phyloP scores from a whole-genome alignment of 1,284 basidiomycete genomes.

The Rhodofomes roseus region DNA sequence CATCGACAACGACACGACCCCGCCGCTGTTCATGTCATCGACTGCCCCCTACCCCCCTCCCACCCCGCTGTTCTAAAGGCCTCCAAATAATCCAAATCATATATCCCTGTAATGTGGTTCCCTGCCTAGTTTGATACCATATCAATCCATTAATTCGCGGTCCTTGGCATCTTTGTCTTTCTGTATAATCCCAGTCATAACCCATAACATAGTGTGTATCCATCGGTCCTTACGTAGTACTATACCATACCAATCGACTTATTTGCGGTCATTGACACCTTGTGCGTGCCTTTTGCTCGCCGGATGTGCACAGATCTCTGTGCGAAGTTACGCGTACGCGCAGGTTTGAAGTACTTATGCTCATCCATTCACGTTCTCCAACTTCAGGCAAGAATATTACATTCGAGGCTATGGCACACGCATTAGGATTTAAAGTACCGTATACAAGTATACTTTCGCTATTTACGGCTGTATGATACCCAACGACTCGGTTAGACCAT shows the following conservation, averaged over 20 bases:
- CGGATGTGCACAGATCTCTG: too few relatives aligned
- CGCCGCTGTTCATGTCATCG: constrained; percentile 2
- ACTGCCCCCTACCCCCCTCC: too few relatives aligned
- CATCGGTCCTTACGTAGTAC: background rate
- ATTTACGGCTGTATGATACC: background rate
- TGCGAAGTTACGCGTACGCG: too few relatives aligned
- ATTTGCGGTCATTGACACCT: background rate
- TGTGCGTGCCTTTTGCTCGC: background rate
- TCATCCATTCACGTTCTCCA: background rate
- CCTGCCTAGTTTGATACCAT: too few relatives aligned
- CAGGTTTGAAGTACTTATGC: background rate
- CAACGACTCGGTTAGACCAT: background rate
- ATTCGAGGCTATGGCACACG: background rate
- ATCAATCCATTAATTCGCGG: too few relatives aligned
- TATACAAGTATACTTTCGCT: background rate
- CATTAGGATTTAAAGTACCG: background rate
- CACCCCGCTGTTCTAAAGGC: too few relatives aligned
- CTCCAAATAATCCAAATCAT: too few relatives aligned
- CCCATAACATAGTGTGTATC: background rate
- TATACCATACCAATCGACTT: background rate
- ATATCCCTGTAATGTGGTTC: too few relatives aligned
- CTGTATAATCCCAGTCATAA: background rate
- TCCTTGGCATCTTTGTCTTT: too few relatives aligned
- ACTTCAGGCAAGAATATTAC: background rate
- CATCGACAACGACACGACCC: background rate